A percentile compares a stretch with the other conserved stretches of the same genome.
Evolutionary conservation across 169 alveolate genomes (phyloP).

Genomic region (Cytauxzoon felis): DNA sequence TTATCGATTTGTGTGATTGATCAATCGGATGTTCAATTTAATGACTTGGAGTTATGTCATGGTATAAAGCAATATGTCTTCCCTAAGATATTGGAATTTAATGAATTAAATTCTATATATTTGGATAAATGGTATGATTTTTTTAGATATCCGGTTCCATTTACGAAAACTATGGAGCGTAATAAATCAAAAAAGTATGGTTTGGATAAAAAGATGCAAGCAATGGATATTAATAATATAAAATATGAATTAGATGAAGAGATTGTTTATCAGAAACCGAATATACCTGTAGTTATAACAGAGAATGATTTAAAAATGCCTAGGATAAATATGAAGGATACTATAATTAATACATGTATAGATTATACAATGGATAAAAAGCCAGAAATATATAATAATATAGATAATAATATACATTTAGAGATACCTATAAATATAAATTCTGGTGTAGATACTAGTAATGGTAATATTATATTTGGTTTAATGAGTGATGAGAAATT

Average conservation of each 20-base stretch:
- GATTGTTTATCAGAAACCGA: constrained; percentile 4
- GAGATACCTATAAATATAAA: constrained; percentile 36
- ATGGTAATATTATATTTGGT: constrained; percentile 39
- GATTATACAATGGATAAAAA: not conserved
- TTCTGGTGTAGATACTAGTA: constrained; percentile 20
- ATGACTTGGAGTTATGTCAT: constrained; percentile 16
- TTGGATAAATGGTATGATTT: constrained; percentile 31
- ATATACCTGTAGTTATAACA: constrained; percentile 1
- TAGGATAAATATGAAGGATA: not conserved
- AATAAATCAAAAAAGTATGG: not conserved
- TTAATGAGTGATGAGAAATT: constrained; percentile 24
- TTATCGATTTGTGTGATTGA: constrained; percentile 27
- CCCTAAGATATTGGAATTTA: constrained; percentile 47
- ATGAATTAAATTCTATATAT: constrained; percentile 1
- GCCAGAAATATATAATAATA: not conserved
- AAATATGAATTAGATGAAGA: constrained; percentile 18
- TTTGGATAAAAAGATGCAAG: not conserved
- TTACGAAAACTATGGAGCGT: not conserved
- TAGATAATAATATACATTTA: not conserved
- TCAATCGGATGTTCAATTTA: constrained; percentile 14
- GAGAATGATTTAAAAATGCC: constrained; percentile 2
- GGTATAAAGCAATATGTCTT: constrained; percentile 53
- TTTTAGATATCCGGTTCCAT: not conserved
- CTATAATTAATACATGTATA: not conserved
- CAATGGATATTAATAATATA: not conserved